These are phyloP conservation scores for Centrapalus pauciflorus DNA, from an alignment of 129 eudicot species.

Conservation along the genomic window DNA sequence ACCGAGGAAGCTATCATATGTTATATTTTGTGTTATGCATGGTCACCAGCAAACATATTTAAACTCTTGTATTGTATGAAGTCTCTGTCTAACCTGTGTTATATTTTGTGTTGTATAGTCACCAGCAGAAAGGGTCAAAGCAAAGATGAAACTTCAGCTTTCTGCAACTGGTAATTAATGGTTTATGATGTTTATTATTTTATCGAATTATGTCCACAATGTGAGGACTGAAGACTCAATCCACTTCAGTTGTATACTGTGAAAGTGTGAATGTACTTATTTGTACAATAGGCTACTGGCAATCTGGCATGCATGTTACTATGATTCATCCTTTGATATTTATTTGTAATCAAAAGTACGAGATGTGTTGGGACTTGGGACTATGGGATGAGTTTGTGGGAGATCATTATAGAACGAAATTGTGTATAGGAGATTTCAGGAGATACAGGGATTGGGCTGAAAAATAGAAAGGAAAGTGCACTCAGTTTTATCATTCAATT, in stretches of 20 bases:
- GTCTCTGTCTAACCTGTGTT: neutral
- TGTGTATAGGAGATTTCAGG: neutral
- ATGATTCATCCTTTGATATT: neutral
- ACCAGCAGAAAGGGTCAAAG: constrained; percentile 91
- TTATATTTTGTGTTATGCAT: neutral
- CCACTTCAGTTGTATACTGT: neutral
- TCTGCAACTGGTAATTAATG: constrained; percentile 65
- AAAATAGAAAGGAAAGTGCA: neutral
- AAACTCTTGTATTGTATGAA: neutral
- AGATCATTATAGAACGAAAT: neutral
- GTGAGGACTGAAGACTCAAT: neutral
- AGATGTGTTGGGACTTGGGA: neutral
- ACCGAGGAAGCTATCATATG: neutral
- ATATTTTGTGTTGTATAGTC: constrained; percentile 38
- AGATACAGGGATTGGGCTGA: neutral
- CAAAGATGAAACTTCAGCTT: constrained; percentile 94
- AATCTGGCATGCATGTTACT: neutral
- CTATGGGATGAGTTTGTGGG: neutral
- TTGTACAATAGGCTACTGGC: neutral
- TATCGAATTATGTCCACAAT: neutral
- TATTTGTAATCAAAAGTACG: neutral
- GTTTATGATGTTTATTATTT: neutral
- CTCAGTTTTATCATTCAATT: neutral
- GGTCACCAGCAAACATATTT: neutral
- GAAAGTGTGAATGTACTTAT: neutral